These are phyloP conservation scores for Penicillium angulare DNA, from an alignment of 495 filamentous ascomycete species.

Conservation along the genomic window DNA sequence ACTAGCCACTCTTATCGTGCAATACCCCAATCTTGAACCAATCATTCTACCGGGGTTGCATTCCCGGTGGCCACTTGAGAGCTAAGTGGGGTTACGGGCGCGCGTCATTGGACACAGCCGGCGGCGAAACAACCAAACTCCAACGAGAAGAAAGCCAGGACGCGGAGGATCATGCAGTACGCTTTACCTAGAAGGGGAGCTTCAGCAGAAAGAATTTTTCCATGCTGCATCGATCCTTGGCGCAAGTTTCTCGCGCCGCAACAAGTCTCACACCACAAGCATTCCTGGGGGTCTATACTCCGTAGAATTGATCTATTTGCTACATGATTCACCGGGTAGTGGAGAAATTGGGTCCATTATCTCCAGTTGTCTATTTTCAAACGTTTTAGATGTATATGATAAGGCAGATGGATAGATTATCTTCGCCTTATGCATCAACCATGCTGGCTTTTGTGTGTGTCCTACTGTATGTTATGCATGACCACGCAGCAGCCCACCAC, in stretches of 20 bases:
- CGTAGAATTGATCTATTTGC: not conserved
- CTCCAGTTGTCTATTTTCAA: too few relatives aligned
- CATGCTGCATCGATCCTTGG: not conserved
- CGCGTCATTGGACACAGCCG: conserved; percentile 11
- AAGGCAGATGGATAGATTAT: too few relatives aligned
- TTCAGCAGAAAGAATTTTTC: conserved; percentile 34
- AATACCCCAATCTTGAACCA: conserved; percentile 17
- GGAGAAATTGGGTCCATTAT: too few relatives aligned
- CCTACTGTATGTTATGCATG: too few relatives aligned
- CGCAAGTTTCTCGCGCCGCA: not conserved
- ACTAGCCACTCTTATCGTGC: conserved; percentile 16
- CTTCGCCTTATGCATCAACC: too few relatives aligned
- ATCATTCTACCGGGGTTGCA: conserved; percentile 3
- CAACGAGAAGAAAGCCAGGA: conserved; percentile 17
- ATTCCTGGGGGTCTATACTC: not conserved
- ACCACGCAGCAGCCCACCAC: not conserved
- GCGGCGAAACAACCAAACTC: conserved; percentile 17
- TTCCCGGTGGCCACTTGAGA: conserved; percentile 12
- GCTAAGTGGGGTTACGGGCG: conserved; percentile 8
- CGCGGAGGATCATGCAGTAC: conserved; percentile 9
- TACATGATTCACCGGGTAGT: not conserved
- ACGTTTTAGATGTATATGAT: too few relatives aligned
- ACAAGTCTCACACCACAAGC: too few relatives aligned
- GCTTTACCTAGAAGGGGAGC: conserved; percentile 38
- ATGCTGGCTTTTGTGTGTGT: too few relatives aligned